These are phyloP conservation scores for Jaminaea rosea DNA, from an alignment of 1,284 basidiomycete genomes.

Conservation along the genomic window DNA sequence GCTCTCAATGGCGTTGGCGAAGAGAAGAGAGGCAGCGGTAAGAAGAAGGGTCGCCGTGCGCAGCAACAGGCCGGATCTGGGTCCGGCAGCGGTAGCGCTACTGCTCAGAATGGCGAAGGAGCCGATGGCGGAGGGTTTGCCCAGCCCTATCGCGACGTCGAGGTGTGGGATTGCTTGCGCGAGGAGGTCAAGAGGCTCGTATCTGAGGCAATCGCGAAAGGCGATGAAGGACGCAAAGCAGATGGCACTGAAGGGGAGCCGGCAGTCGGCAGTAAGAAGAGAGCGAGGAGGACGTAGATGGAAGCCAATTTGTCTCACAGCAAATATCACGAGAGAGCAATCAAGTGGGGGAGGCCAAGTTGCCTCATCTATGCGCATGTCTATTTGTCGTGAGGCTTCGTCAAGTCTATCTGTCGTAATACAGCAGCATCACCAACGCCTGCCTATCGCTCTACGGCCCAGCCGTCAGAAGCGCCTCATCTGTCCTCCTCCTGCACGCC, in stretches of 20 bases:
- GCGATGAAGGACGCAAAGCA: constrained; percentile 1
- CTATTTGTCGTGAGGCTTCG: no score
- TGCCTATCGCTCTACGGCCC: no score
- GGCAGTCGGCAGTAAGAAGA: background rate
- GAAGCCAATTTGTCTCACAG: no score
- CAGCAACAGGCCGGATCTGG: constrained; percentile 11
- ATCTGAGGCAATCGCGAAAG: background rate
- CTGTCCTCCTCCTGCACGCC: constrained; percentile 36
- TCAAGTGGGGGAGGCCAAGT: no score
- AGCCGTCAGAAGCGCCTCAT: constrained; percentile 22
- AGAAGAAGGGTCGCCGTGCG: constrained; percentile 2
- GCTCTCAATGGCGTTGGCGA: background rate
- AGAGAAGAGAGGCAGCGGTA: constrained; percentile 2
- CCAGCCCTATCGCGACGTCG: constrained; percentile 33
- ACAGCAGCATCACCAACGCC: no score
- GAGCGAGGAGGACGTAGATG: no score
- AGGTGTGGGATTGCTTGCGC: constrained; percentile 31
- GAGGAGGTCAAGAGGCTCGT: background rate
- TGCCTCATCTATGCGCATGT: no score
- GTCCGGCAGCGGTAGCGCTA: constrained; percentile 13
- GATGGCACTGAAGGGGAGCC: no score
- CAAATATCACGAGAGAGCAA: no score
- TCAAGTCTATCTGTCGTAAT: no score
- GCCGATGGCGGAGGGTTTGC: no score
- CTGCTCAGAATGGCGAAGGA: constrained; percentile 8